Base-by-base conservation (phyloP, 2,329 filamentous ascomycete genomes). In the Clonostachys chloroleuca region DNA sequence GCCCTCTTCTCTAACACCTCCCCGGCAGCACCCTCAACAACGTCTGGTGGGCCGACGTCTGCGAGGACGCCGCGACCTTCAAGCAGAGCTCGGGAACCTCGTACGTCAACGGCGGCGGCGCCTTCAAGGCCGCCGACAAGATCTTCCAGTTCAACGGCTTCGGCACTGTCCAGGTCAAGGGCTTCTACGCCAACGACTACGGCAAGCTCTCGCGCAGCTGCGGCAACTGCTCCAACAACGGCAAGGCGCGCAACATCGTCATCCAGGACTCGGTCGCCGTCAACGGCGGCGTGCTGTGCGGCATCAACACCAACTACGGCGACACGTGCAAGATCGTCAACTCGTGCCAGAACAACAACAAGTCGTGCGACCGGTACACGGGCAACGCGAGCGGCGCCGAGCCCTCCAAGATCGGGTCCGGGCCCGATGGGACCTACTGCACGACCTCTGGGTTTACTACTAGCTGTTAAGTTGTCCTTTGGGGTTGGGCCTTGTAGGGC, bases 201-300 rank as follows among this genome's bases (percentile, higher is more conserved):
- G 72, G 72, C 47, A 76, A 77, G 56, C 56, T 76, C 34, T 73
- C 70, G 54, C 68, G 72, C 18, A 72, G 70, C 30, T 76, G 72
- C 55, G 71, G 72, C 44, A 76, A 75, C 62, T 64, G 53, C 51
- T 42, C 49, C 34, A 73, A 78, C 34, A 54, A 55, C 36, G 55
- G 55, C 48, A 58, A 64, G 53, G 63, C 64, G 40, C 63, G 53
- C 41, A 49, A 50, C 46, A 45, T 51, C 30, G 39, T 43, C 16
- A 45, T 51, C 40, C 41, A 42, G 40, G 49, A 51, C 42, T 43
- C 47, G 33, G 49, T 51, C 41, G 70, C 69, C 40, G 70, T 70
- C 52, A 58, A 64, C 16, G 69, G 65, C 12, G 64, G 63, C 30
- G 57, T 63, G 41, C 59, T 69, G 12, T 63, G 57, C 41, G 67